Base-by-base conservation (phyloP, 805 yeast species). In the Barnettozyma salicaria region DNA sequence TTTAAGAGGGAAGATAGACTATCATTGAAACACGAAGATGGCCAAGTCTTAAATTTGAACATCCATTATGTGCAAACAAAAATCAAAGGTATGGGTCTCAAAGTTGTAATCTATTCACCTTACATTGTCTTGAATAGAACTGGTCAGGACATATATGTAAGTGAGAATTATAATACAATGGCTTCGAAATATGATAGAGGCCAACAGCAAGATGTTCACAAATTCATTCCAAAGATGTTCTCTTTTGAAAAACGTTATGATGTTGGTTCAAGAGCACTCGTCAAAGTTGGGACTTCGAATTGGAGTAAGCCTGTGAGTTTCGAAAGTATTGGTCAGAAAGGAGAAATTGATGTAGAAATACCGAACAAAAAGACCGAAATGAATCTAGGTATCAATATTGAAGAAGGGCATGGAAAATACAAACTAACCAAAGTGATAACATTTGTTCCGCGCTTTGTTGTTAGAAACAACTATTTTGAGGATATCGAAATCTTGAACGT, bases 361-460 rank as follows among this genome's bases (percentile, higher is more conserved):
- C 62, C 67, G 27, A 72, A 71, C 10, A 71, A 58, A 57, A 57
- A 76, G 58, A 50, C 55, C 54, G 96, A 88, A 50, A 74, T 77
- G 42, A 78, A 82, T 51, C 61, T 89, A 10, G 97, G 97, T 11
- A 60, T 89, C 19, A 67, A 74, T 20, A 74, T 86, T 10, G 59
- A 71, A 0, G 97, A 88, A 48, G 98, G 97, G 14, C 78, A 76
- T 44, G 97, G 97, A 3, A 78, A 78, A 42, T 90, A 84, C 57
- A 71, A 76, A 37, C 55, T 83, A 43, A 74, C 94, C 0, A 87
- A 86, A 52, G 78, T 89, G 22, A 76, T 92, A 4, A 77, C 83
- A 1, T 60, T 92, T 19, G 67, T 89, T 0, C 98, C 99, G 3
- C 67, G 98, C 29, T 94, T 79, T 52, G 67, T 90, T 22, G 52